A percentile compares a stretch with the other conserved stretches of the same genome.
These are phyloP conservation scores for Excoecaria agallocha DNA, from an alignment of 345 rosid species.

Conservation along the genomic window DNA sequence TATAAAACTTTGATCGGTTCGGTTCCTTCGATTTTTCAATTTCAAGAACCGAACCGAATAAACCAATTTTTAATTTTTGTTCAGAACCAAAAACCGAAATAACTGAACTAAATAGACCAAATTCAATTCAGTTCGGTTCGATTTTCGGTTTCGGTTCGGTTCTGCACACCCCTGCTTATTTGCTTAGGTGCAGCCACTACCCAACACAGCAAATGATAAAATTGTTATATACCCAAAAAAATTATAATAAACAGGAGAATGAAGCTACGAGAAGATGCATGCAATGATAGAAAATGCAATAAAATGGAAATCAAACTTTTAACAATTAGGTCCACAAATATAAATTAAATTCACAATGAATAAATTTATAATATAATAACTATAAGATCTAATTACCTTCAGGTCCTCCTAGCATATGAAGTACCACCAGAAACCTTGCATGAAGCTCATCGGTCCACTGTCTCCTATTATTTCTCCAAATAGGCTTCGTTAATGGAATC, in stretches of 20 bases:
- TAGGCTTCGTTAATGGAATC: constrained; percentile 9
- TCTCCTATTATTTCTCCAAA: constrained; percentile 11
- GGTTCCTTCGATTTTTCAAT: no score
- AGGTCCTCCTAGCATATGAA: constrained; percentile 29
- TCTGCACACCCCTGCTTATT: no score
- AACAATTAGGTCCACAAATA: background rate
- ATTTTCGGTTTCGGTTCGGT: no score
- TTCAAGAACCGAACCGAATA: no score
- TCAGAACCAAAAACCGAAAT: no score
- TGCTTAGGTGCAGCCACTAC: constrained; percentile 42
- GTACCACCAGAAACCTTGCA: constrained; percentile 23
- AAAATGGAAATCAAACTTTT: background rate
- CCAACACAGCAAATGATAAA: background rate
- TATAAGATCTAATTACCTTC: constrained; percentile 20
- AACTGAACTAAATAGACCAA: no score
- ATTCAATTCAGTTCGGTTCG: no score
- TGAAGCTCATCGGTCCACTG: constrained; percentile 35
- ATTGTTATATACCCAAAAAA: background rate
- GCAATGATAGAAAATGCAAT: background rate
- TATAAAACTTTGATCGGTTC: no score
- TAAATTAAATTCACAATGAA: background rate
- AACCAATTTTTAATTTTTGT: no score
- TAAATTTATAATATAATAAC: background rate
- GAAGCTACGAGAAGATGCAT: background rate
- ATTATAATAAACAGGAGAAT: background rate